A percentile compares a stretch with the other conserved stretches of the same genome.
Conservation (phyloP, 768 basidiomycete species). For the Amanita phalloides region DNA sequence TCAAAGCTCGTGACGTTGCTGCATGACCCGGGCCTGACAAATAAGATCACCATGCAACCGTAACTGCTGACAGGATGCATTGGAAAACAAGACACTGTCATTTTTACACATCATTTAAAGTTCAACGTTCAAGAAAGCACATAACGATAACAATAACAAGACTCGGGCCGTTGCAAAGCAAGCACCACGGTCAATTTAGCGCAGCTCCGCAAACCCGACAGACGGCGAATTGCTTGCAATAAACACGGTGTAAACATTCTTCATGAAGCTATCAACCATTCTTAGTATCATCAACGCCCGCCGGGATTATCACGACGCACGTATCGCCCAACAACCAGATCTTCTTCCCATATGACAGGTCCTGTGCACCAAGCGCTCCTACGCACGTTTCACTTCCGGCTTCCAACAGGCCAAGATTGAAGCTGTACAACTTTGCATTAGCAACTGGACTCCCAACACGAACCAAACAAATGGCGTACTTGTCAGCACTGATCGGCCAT, state of each 20-base stretch:
- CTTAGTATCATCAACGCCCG: neutral
- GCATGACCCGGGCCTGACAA: no score
- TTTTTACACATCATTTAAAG: no score
- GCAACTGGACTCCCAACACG: no score
- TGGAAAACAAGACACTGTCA: no score
- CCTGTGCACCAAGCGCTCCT: neutral
- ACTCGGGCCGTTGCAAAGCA: no score
- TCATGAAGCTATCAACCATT: neutral
- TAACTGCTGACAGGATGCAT: no score
- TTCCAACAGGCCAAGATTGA: neutral
- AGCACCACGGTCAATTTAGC: neutral
- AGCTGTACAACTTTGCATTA: neutral
- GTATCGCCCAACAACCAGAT: neutral
- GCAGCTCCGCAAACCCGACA: neutral
- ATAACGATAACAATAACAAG: neutral
- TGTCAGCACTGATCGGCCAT: neutral
- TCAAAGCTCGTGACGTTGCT: no score
- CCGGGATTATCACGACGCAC: neutral
- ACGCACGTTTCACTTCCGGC: neutral
- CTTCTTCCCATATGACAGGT: neutral
- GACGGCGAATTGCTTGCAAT: neutral
- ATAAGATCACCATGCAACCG: no score
- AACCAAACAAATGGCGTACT: neutral
- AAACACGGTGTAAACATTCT: neutral
- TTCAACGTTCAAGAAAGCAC: neutral